Conservation (phyloP, 2,329 filamentous ascomycete species). For the Neonectria faginata region DNA sequence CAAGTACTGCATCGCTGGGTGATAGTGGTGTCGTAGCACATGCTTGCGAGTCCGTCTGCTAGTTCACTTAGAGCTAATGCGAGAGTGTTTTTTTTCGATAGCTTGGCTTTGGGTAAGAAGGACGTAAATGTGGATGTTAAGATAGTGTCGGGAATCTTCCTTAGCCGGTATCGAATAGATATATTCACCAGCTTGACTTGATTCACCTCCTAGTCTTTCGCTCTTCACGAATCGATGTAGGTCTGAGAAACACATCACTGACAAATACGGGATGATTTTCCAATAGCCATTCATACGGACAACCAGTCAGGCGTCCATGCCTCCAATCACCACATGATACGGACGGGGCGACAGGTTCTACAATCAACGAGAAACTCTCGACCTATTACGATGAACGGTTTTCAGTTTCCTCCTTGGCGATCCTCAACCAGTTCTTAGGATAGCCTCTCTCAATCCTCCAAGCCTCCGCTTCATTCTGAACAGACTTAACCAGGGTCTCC, state of each 20-base stretch:
- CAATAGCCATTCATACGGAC: too few species aligned
- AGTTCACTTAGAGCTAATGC: not conserved
- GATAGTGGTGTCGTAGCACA: not conserved
- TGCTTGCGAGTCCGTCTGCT: not conserved
- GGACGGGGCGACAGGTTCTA: too few species aligned
- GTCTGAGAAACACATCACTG: too few species aligned
- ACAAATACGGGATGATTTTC: too few species aligned
- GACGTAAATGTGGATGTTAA: too few species aligned
- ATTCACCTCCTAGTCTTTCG: too few species aligned
- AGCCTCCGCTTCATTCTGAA: conserved; percentile 35
- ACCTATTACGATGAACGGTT: not conserved
- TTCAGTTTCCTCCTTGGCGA: not conserved
- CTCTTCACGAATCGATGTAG: too few species aligned
- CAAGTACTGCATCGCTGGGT: not conserved
- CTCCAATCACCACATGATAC: too few species aligned
- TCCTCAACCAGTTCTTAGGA: conserved; percentile 31
- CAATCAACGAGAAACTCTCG: not conserved
- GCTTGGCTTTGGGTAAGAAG: not conserved
- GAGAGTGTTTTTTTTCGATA: not conserved
- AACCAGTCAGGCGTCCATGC: too few species aligned
- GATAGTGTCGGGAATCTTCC: too few species aligned
- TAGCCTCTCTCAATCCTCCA: conserved; percentile 34
- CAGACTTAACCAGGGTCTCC: conserved; percentile 21
- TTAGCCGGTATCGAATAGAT: too few species aligned
- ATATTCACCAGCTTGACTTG: too few species aligned